Percentiles rank a stretch among this genome's conserved stretches.
Evolutionary conservation across 345 rosid species (phyloP).

Genomic region (Durio zibethinus): DNA sequence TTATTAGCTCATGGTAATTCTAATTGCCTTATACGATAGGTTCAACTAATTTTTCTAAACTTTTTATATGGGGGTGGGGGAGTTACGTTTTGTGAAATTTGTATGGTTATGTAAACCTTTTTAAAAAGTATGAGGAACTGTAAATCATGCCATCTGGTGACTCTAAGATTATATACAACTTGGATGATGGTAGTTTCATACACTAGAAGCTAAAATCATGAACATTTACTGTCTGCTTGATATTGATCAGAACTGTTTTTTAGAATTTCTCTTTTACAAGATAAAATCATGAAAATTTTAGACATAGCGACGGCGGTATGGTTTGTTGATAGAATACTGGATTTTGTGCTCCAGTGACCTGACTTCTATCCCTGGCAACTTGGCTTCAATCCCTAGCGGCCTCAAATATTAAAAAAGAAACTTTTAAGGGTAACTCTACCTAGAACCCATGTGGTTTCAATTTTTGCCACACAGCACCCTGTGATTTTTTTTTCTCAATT

Average conservation of each 20-base stretch:
- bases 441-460: background rate
- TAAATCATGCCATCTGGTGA: background rate
- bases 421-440: background rate
- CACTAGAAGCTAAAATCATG: background rate
- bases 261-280: background rate
- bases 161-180: background rate
- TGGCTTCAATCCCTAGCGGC: background rate
- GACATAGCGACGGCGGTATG: background rate
- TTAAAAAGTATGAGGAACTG: background rate
- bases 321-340: background rate
- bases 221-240: background rate
- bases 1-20: background rate
- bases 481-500: background rate
- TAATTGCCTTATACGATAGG: background rate
- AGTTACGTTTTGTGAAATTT: background rate
- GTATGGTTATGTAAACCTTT: background rate
- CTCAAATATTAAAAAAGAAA: too few relatives aligned
- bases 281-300: background rate
- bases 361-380: too few relatives aligned
- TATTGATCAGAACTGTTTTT: background rate
- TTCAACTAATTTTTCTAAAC: background rate
- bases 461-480: background rate
- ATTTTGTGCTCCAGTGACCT: background rate
- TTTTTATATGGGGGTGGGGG: background rate
- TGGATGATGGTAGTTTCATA: background rate